These are phyloP conservation scores for Monilinia fructicola DNA, from an alignment of 2,329 filamentous ascomycete species.

Conservation along the genomic window DNA sequence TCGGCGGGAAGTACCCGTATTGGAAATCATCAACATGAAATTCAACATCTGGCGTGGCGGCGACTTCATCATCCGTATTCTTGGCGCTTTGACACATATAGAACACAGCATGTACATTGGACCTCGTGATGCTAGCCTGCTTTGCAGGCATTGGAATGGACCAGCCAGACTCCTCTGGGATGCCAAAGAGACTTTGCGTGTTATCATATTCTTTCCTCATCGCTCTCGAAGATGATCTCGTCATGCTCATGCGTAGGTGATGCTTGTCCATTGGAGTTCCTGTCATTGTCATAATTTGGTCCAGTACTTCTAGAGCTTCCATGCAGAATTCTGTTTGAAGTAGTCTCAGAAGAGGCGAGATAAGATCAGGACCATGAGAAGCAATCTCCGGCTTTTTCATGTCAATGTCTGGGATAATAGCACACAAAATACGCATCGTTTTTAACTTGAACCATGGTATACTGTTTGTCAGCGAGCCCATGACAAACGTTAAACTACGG, in stretches of 20 bases:
- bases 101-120: slow-evolving; percentile 94
- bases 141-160: slow-evolving; percentile 90
- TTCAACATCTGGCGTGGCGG: slow-evolving; percentile 78
- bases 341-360: slow-evolving; percentile 85
- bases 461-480: slow-evolving; percentile 87
- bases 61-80: slow-evolving; percentile 57
- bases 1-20: slow-evolving; percentile 62
- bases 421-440: slow-evolving; percentile 85
- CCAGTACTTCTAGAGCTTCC: slow-evolving; percentile 85
- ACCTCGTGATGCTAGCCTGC: slow-evolving; percentile 80
- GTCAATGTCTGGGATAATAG: slow-evolving; percentile 84
- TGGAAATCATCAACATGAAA: slow-evolving; percentile 85
- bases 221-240: slow-evolving; percentile 77
- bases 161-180: slow-evolving; percentile 94
- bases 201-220: slow-evolving; percentile 93
- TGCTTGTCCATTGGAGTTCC: slow-evolving; percentile 91
- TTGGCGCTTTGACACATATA: slow-evolving; percentile 80
- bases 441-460: slow-evolving; percentile 88
- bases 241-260: slow-evolving; percentile 97
- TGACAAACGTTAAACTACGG: slow-evolving; percentile 81
- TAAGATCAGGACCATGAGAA: slow-evolving; percentile 87
- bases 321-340: slow-evolving; percentile 93
- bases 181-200: slow-evolving; percentile 92
- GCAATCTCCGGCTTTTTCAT: slow-evolving; percentile 90
- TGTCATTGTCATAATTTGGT: slow-evolving; percentile 93